Conservation (phyloP, 140 eudicot genomes). For the Oenanthe javanica region DNA sequence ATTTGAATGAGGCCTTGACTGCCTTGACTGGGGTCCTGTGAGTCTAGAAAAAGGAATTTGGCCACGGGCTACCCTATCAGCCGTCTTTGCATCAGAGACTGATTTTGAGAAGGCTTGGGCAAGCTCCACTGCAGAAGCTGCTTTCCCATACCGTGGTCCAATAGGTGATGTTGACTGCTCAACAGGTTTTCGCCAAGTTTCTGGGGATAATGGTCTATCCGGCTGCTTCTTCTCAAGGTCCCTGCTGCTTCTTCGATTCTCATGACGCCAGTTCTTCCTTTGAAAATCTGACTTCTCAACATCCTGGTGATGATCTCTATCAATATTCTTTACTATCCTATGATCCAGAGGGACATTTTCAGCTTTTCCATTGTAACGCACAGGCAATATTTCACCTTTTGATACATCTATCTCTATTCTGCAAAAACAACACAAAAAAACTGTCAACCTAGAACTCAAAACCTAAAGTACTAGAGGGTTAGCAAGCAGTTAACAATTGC, state of each 20-base stretch:
- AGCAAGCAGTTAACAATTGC: neutral
- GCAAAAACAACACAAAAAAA: constrained; percentile 1
- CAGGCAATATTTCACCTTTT: constrained; percentile 27
- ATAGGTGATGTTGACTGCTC: constrained; percentile 41
- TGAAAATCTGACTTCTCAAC: constrained; percentile 53
- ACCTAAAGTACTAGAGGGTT: neutral
- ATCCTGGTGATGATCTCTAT: constrained; percentile 33
- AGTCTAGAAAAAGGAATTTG: constrained; percentile 88
- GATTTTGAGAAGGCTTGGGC: constrained; percentile 85
- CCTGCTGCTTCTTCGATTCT: constrained; percentile 53
- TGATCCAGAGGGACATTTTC: constrained; percentile 37
- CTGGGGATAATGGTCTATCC: constrained; percentile 88
- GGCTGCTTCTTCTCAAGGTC: constrained; percentile 53
- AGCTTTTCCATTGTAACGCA: constrained; percentile 46
- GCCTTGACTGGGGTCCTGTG: constrained; percentile 51
- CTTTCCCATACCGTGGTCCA: constrained; percentile 67
- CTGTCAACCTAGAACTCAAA: neutral
- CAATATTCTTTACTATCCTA: constrained; percentile 33
- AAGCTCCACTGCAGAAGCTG: constrained; percentile 85
- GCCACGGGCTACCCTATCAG: constrained; percentile 48
- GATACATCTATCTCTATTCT: constrained; percentile 51
- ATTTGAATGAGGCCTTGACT: constrained; percentile 46
- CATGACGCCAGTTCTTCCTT: constrained; percentile 73
- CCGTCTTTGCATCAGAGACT: constrained; percentile 53
- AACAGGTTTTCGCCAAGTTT: constrained; percentile 92